These are phyloP conservation scores for Colletotrichum melonis DNA, from an alignment of 2,329 filamentous ascomycete species.

Conservation along the genomic window DNA sequence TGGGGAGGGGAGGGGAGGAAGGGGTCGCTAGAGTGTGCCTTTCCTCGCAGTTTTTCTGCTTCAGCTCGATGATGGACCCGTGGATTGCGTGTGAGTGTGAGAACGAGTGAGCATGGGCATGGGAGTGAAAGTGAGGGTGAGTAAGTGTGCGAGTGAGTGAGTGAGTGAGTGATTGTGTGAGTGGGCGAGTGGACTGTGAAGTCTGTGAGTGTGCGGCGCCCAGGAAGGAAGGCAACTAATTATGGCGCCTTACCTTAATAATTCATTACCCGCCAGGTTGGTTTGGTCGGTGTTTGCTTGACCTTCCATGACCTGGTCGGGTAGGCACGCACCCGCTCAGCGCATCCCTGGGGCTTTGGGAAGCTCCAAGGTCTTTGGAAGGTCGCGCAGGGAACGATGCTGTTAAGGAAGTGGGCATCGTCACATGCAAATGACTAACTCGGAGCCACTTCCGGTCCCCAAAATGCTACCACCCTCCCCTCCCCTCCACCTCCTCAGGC, in stretches of 20 bases:
- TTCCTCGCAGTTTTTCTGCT: background rate
- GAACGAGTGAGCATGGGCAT: background rate
- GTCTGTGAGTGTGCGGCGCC: too few species aligned
- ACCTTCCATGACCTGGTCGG: background rate
- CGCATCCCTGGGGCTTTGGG: background rate
- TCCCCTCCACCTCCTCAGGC: background rate
- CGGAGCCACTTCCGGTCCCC: constrained; percentile 18
- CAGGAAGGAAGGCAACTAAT: background rate
- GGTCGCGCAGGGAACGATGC: background rate
- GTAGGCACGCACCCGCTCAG: background rate
- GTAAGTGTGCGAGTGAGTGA: too few species aligned
- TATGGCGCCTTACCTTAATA: too few species aligned
- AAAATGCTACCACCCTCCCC: background rate
- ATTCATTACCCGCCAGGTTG: background rate
- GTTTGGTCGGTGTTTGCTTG: background rate
- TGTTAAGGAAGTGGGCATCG: background rate
- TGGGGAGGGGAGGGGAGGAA: too few species aligned
- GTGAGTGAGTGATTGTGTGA: background rate
- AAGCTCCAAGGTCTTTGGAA: background rate
- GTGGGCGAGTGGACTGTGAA: background rate
- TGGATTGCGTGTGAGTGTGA: background rate
- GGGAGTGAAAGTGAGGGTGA: too few species aligned
- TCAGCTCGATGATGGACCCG: background rate
- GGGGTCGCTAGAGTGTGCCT: background rate
- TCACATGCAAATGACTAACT: constrained; percentile 6